phyloP scores from a whole-genome alignment of 192 early-diverging fungal species.

The Backusella circina region DNA sequence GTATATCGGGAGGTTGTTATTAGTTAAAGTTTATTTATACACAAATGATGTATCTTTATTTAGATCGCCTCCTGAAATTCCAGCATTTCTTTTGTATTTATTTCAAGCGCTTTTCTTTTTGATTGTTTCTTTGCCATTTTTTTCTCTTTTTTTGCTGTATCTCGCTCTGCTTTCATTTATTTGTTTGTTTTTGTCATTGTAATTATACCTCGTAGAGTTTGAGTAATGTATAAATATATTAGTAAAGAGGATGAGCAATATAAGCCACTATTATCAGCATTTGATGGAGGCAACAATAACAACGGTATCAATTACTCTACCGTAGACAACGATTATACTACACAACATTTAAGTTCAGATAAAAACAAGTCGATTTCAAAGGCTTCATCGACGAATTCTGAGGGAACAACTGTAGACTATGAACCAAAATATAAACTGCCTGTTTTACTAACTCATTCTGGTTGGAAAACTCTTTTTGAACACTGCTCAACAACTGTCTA shows the following conservation, averaged over 20 bases:
- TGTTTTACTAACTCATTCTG: not conserved
- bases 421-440: not conserved
- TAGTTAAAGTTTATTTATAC: not conserved
- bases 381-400: not conserved
- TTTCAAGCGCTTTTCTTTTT: not conserved
- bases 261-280: not conserved
- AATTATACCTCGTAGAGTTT: not conserved
- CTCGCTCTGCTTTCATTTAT: not conserved
- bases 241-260: not conserved
- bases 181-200: not conserved
- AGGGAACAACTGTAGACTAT: not conserved
- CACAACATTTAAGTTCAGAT: not conserved
- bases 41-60: not conserved
- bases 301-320: not conserved
- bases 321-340: not conserved
- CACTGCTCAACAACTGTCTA: constrained; percentile 22
- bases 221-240: not conserved
- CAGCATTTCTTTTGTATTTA: not conserved
- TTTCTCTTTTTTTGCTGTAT: not conserved
- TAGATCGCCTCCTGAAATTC: not conserved
- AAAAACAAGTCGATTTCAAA: not conserved
- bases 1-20: not conserved
- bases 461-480: not conserved
- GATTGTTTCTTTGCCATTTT: not conserved
- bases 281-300: not conserved